phyloP scores from a whole-genome alignment of 2,329 filamentous ascomycete species.

The Teratosphaeria pseudoeucalypti region DNA sequence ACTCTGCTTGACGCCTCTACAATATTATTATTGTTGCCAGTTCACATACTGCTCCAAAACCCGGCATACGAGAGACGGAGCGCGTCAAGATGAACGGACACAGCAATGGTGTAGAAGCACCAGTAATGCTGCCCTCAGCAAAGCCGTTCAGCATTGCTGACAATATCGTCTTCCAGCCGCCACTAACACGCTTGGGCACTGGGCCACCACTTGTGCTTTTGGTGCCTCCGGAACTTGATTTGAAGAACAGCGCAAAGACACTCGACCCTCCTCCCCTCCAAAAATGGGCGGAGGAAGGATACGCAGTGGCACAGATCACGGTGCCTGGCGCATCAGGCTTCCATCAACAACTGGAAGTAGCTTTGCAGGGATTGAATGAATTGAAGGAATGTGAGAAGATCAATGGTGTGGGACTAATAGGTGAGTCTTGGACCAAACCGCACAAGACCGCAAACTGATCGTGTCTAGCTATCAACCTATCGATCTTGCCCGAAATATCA shows the following conservation, averaged over 20 bases:
- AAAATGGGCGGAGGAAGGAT: slow-evolving; percentile 66
- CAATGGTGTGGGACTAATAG: not conserved
- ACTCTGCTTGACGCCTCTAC: not conserved
- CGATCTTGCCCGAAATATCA: not conserved
- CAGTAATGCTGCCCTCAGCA: slow-evolving; percentile 2
- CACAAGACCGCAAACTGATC: not conserved
- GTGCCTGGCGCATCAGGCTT: slow-evolving; percentile 3
- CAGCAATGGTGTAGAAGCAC: not conserved
- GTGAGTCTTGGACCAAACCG: not conserved
- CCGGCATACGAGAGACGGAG: not conserved
- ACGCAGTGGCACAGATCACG: slow-evolving; percentile 48
- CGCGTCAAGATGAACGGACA: not conserved
- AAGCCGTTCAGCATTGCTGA: not conserved
- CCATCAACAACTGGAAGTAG: slow-evolving; percentile 4
- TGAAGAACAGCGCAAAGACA: slow-evolving; percentile 26
- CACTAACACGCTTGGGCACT: slow-evolving; percentile 38
- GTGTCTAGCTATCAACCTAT: slow-evolving; percentile 1
- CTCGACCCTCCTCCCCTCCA: slow-evolving; percentile 45
- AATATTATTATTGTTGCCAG: not conserved
- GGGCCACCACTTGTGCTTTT: slow-evolving; percentile 42
- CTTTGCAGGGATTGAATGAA: slow-evolving; percentile 6
- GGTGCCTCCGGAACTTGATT: slow-evolving; percentile 25
- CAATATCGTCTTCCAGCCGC: slow-evolving; percentile 24
- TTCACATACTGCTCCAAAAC: not conserved
- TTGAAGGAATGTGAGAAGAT: not conserved